phyloP scores from a whole-genome alignment of 192 early-diverging fungal species.

The Chytriomyces sp. region DNA sequence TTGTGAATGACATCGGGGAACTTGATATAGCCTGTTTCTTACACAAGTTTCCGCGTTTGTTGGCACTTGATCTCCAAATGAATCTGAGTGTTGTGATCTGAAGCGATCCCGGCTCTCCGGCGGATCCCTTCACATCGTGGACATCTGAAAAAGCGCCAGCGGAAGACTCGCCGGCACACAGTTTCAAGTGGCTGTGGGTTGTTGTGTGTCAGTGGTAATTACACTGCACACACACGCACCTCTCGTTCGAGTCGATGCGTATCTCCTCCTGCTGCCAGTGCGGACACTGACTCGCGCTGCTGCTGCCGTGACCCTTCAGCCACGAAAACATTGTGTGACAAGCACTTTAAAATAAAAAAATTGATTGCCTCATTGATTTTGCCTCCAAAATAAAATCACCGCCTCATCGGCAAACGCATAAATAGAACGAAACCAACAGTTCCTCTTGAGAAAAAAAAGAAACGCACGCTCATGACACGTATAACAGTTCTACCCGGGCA shows the following conservation, averaged over 20 bases:
- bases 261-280: constrained; percentile 31
- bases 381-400: too few relatives aligned
- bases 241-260: constrained; percentile 3
- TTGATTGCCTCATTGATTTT: not conserved
- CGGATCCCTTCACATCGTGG: not conserved
- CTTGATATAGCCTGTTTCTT: not conserved
- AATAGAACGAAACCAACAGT: not conserved
- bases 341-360: not conserved
- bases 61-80: constrained; percentile 7
- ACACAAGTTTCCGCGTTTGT: constrained; percentile 10
- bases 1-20: not conserved
- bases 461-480: not conserved
- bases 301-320: not conserved
- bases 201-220: too few relatives aligned
- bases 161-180: constrained; percentile 6
- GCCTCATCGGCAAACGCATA: too few relatives aligned
- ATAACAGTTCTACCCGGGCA: not conserved
- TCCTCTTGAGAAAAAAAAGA: not conserved
- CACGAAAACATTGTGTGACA: constrained; percentile 3
- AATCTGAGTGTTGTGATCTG: constrained; percentile 13
- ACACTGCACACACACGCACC: not conserved
- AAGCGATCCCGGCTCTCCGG: not conserved
- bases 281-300: not conserved
- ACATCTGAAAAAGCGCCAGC: not conserved
- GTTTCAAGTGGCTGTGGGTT: not conserved